These are phyloP conservation scores for Globisporangium spiculum DNA, from an alignment of 352 stramenopile species.

Conservation along the genomic window DNA sequence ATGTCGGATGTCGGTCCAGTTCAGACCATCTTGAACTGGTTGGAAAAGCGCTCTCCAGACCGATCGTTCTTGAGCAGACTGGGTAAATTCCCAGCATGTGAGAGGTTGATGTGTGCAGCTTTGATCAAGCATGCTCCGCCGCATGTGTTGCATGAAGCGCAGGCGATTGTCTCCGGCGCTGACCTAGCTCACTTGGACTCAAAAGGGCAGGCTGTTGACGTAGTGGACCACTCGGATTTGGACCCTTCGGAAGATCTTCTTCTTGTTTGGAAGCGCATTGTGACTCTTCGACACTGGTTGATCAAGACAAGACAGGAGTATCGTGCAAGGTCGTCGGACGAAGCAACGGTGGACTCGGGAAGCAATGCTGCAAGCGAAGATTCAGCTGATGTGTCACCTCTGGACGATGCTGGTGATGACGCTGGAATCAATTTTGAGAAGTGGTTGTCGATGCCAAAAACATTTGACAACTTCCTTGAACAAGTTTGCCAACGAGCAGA, in stretches of 20 bases:
- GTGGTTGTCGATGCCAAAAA: constrained; percentile 54
- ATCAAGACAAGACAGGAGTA: constrained; percentile 83
- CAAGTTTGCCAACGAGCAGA: constrained; percentile 68
- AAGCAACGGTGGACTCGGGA: constrained; percentile 17
- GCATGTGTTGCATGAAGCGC: constrained; percentile 73
- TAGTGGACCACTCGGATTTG: constrained; percentile 50
- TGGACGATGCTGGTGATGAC: constrained; percentile 17
- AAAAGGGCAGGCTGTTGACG: constrained; percentile 3
- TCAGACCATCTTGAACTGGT: constrained; percentile 65
- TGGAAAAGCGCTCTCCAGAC: constrained; percentile 74
- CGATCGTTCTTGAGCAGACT: constrained; percentile 74
- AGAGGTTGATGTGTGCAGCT: constrained; percentile 67
- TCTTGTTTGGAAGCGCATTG: constrained; percentile 72
- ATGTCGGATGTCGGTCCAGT: constrained; percentile 56
- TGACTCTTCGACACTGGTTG: constrained; percentile 83
- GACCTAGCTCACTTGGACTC: constrained; percentile 11
- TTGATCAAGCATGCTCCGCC: constrained; percentile 78
- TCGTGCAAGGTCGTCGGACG: constrained; percentile 51
- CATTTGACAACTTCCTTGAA: constrained; percentile 62
- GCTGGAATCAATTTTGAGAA: constrained; percentile 50
- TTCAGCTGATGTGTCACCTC: background rate
- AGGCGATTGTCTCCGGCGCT: constrained; percentile 64
- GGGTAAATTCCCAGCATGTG: constrained; percentile 66
- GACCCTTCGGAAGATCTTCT: constrained; percentile 71
- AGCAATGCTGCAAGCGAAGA: background rate